phyloP scores from a whole-genome alignment of 441 rosid species.

The Adansonia grandidieri region DNA sequence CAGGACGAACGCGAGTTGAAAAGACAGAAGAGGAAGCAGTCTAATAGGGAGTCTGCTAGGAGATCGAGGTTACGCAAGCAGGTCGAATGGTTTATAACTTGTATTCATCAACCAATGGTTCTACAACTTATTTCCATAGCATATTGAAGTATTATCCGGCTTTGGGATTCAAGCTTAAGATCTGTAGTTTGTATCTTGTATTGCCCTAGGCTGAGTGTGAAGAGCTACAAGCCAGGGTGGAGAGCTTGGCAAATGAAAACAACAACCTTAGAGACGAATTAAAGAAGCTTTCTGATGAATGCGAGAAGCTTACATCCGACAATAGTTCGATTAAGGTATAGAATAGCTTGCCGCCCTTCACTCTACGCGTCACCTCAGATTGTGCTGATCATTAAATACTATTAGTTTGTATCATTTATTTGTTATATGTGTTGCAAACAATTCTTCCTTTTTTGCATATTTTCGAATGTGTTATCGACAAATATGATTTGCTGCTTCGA shows the following conservation, averaged over 20 bases:
- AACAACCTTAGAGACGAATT: conserved; percentile 71
- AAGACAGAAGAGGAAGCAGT: conserved; percentile 77
- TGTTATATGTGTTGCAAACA: neutral
- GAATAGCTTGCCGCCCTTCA: neutral
- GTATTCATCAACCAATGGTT: neutral
- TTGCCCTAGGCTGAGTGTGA: conserved; percentile 85
- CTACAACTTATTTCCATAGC: neutral
- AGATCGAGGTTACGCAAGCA: conserved; percentile 81
- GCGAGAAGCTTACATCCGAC: conserved; percentile 85
- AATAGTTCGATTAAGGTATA: conserved; percentile 83
- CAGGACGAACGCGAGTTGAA: conserved; percentile 80
- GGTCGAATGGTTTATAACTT: conserved; percentile 39
- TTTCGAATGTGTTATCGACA: neutral
- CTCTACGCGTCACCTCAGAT: neutral
- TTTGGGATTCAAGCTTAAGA: neutral
- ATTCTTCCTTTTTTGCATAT: neutral
- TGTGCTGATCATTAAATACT: neutral
- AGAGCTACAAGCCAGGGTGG: conserved; percentile 82
- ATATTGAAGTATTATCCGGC: neutral
- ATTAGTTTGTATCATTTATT: neutral
- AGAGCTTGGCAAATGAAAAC: conserved; percentile 67
- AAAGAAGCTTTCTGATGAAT: conserved; percentile 78
- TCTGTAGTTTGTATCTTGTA: neutral
- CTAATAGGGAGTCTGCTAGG: conserved; percentile 80
- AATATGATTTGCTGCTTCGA: neutral